phyloP scores from a whole-genome alignment of 805 yeast genomes.

The Yamadazyma tumulicola region DNA sequence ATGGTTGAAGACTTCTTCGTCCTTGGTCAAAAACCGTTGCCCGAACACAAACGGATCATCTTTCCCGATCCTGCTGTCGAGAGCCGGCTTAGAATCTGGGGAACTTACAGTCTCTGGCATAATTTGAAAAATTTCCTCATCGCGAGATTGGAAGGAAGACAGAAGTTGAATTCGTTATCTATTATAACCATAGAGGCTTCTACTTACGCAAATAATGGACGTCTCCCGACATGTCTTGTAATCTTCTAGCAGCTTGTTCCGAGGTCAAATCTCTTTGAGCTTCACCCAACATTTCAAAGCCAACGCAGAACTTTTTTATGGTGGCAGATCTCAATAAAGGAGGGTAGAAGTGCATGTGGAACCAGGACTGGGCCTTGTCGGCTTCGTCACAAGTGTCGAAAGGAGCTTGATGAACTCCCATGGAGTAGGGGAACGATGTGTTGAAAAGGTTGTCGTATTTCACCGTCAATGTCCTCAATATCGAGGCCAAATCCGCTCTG shows the following conservation, averaged over 20 bases:
- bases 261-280: constrained; percentile 70
- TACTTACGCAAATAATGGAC: constrained; percentile 25
- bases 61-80: constrained; percentile 56
- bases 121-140: constrained; percentile 5
- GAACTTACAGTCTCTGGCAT: not conserved
- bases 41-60: constrained; percentile 93
- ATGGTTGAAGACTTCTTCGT: constrained; percentile 82
- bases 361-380: constrained; percentile 44
- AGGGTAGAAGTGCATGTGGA: constrained; percentile 78
- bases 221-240: constrained; percentile 41
- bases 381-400: constrained; percentile 37
- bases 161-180: too few relatives aligned
- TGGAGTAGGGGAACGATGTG: constrained; percentile 72
- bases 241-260: constrained; percentile 60
- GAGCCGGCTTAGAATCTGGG: constrained; percentile 9
- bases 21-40: constrained; percentile 67
- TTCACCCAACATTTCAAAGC: constrained; percentile 65
- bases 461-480: constrained; percentile 51
- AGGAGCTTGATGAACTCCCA: constrained; percentile 81
- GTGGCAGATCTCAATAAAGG: constrained; percentile 73
- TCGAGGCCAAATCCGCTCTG: constrained; percentile 52
- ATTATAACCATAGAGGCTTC: not conserved
- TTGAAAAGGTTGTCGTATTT: constrained; percentile 69
- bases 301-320: constrained; percentile 71
- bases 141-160: too few relatives aligned